phyloP scores from a whole-genome alignment of 1,284 basidiomycete genomes.

The Sanghuangporus weigelae region DNA sequence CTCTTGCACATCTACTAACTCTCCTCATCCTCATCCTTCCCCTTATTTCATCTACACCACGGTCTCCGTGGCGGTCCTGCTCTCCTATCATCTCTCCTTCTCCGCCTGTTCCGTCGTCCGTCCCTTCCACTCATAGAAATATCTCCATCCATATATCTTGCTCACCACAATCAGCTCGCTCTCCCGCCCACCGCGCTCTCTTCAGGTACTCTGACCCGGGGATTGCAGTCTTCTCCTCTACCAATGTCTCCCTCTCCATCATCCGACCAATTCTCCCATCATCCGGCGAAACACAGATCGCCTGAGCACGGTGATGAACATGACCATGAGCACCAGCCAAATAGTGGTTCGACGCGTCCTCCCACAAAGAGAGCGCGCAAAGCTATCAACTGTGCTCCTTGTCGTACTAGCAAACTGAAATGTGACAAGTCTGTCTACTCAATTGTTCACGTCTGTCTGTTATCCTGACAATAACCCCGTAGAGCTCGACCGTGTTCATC shows the following conservation, averaged over 20 bases:
- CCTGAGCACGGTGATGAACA: background rate
- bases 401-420: slow-evolving; percentile 78
- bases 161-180: background rate
- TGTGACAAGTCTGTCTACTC: slow-evolving; percentile 60
- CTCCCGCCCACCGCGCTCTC: background rate
- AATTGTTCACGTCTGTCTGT: background rate
- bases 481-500: slow-evolving; percentile 81
- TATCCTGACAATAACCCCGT: slow-evolving; percentile 8
- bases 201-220: background rate
- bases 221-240: background rate
- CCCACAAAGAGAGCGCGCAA: slow-evolving; percentile 75
- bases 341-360: background rate
- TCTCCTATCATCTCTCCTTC: background rate
- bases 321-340: background rate
- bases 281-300: background rate
- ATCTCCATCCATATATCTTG: background rate
- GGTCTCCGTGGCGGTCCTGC: background rate
- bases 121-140: background rate
- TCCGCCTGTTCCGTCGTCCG: background rate
- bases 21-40: background rate
- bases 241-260: background rate
- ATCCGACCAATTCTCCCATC: background rate
- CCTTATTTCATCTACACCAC: background rate
- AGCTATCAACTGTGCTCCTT: slow-evolving; percentile 81
- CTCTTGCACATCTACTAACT: too few species aligned